Percentiles rank a stretch among this genome's conserved stretches.
Conservation (phyloP, 306 rosid species). For the Sindora glabra region DNA sequence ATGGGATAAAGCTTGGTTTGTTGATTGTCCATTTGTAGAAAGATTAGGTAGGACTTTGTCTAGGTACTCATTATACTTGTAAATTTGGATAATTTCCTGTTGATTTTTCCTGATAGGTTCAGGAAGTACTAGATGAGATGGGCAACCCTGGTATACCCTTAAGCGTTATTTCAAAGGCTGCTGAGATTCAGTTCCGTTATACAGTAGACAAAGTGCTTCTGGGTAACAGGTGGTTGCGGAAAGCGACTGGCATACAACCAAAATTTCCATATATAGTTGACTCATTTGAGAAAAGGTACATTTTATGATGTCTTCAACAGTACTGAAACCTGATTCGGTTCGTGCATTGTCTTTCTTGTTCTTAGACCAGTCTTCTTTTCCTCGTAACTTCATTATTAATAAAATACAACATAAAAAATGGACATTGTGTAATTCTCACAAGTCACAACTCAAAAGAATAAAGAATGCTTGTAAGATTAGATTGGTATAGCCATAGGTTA, state of each 20-base stretch:
- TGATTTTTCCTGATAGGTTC: conserved; percentile 30
- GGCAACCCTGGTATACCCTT: conserved; percentile 52
- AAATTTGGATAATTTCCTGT: neutral
- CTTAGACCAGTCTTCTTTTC: too few species aligned
- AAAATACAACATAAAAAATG: too few species aligned
- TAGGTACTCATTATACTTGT: neutral
- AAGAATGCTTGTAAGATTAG: too few species aligned
- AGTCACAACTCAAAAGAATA: too few species aligned
- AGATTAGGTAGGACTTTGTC: neutral
- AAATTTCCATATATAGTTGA: conserved; percentile 93
- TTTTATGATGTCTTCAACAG: neutral
- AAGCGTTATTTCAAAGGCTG: conserved; percentile 63
- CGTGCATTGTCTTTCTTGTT: too few species aligned
- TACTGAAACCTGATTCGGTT: too few species aligned
- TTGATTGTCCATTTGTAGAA: too few species aligned
- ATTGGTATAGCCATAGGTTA: too few species aligned
- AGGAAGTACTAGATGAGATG: conserved; percentile 57
- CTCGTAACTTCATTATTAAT: too few species aligned
- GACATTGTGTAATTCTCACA: too few species aligned
- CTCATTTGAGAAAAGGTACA: conserved; percentile 90
- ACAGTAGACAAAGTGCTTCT: conserved; percentile 60
- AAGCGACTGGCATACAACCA: conserved; percentile 91
- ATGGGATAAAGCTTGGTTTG: too few species aligned
- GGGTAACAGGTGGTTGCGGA: conserved; percentile 90
- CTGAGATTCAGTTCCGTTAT: conserved; percentile 83